phyloP scores from a whole-genome alignment of 2,329 filamentous ascomycete genomes.

The Lachnellula suecica region DNA sequence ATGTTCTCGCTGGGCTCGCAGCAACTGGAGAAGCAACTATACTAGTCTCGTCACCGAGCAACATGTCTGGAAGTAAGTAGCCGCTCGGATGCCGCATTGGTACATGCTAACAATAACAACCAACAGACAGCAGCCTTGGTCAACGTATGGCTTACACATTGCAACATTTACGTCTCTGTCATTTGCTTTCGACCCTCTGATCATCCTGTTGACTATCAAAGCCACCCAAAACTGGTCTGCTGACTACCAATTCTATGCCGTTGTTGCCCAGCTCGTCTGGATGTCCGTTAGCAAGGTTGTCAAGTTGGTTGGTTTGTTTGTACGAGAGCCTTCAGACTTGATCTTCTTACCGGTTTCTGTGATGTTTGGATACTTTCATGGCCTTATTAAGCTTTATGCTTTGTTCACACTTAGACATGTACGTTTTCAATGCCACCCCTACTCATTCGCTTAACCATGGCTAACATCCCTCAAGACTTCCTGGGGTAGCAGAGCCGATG shows the following conservation, averaged over 20 bases:
- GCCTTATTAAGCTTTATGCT: slow-evolving; percentile 88
- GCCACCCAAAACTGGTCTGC: slow-evolving; percentile 62
- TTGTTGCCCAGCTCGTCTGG: slow-evolving; percentile 66
- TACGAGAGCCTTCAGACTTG: slow-evolving; percentile 79
- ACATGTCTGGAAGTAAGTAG: slow-evolving; percentile 83
- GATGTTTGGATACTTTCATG: slow-evolving; percentile 89
- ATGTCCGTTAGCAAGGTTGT: slow-evolving; percentile 90
- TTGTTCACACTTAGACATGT: slow-evolving; percentile 81
- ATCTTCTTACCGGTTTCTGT: slow-evolving; percentile 81
- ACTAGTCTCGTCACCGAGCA: slow-evolving; percentile 84
- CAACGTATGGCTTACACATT: slow-evolving; percentile 87
- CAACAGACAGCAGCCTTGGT: slow-evolving; percentile 83
- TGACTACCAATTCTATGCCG: slow-evolving; percentile 51
- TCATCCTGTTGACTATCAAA: slow-evolving; percentile 68
- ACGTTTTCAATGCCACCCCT: slow-evolving; percentile 38
- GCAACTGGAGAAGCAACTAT: slow-evolving; percentile 96
- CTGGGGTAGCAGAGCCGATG: slow-evolving; percentile 92
- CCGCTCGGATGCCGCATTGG: no score
- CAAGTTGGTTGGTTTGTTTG: slow-evolving; percentile 85
- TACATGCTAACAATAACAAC: no score
- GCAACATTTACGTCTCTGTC: slow-evolving; percentile 91
- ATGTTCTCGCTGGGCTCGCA: slow-evolving; percentile 91
- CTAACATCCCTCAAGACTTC: slow-evolving; percentile 64
- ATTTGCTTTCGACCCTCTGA: slow-evolving; percentile 72
- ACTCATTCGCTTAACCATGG: background rate